A percentile compares a stretch with the other conserved stretches of the same genome.
phyloP scores from a whole-genome alignment of 495 filamentous ascomycete genomes.

The Pseudevernia furfuracea region DNA sequence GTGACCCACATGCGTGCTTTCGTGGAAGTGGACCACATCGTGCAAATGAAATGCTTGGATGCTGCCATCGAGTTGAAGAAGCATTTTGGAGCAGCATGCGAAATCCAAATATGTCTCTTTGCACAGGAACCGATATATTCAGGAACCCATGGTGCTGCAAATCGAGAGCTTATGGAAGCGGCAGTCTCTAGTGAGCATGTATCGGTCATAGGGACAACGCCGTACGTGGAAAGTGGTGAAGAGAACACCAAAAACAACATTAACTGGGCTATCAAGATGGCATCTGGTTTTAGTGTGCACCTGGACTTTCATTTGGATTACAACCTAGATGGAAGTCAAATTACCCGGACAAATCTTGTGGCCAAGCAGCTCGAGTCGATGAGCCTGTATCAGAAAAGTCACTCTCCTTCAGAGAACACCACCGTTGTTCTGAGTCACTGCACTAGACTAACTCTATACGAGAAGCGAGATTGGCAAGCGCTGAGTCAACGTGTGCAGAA shows the following conservation, averaged over 20 bases:
- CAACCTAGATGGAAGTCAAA: slow-evolving; percentile 43
- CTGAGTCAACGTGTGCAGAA: slow-evolving; percentile 40
- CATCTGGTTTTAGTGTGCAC: slow-evolving; percentile 44
- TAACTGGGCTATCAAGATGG: slow-evolving; percentile 50
- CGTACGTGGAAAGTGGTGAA: slow-evolving; percentile 56
- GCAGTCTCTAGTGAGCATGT: slow-evolving; percentile 42
- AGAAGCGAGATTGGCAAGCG: slow-evolving; percentile 40
- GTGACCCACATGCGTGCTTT: slow-evolving; percentile 68
- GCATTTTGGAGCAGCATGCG: slow-evolving; percentile 45
- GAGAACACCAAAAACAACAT: slow-evolving; percentile 51
- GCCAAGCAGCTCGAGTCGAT: slow-evolving; percentile 30
- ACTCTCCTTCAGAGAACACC: slow-evolving; percentile 25
- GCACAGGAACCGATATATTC: slow-evolving; percentile 66
- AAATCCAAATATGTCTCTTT: slow-evolving; percentile 65
- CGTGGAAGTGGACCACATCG: slow-evolving; percentile 63
- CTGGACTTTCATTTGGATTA: slow-evolving; percentile 73
- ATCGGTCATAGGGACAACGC: slow-evolving; percentile 60
- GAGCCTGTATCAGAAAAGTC: background rate
- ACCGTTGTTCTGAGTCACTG: slow-evolving; percentile 63
- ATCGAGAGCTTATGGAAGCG: slow-evolving; percentile 40
- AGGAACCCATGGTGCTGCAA: slow-evolving; percentile 39
- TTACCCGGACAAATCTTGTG: slow-evolving; percentile 47
- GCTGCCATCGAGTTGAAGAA: slow-evolving; percentile 51
- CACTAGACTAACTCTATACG: slow-evolving; percentile 56
- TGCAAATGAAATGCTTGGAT: slow-evolving; percentile 50